These are phyloP conservation scores for Kodamaea derodonti DNA, from an alignment of 1,139 yeast species.

Conservation along the genomic window DNA sequence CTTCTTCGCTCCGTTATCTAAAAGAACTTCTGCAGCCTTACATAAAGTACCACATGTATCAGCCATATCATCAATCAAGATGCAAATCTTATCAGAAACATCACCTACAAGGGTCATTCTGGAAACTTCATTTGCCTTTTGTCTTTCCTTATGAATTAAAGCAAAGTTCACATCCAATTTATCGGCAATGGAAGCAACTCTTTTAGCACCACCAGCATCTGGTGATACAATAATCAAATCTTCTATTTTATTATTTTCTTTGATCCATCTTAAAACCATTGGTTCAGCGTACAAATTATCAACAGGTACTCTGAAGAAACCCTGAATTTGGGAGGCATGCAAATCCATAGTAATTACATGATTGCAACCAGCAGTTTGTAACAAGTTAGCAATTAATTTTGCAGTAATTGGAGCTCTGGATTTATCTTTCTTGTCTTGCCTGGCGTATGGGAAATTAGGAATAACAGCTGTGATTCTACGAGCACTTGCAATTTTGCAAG, in stretches of 20 bases:
- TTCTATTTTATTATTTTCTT: constrained; percentile 43
- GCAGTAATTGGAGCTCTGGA: constrained; percentile 83
- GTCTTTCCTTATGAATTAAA: constrained; percentile 77
- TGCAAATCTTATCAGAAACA: constrained; percentile 64
- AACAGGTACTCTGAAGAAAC: constrained; percentile 77
- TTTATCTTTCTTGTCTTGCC: constrained; percentile 81
- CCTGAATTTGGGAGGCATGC: constrained; percentile 83
- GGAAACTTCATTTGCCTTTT: constrained; percentile 73
- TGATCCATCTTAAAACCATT: constrained; percentile 64
- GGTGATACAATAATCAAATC: constrained; percentile 70
- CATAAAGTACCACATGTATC: constrained; percentile 81
- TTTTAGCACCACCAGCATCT: constrained; percentile 84
- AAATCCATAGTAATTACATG: constrained; percentile 82
- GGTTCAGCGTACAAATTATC: constrained; percentile 83
- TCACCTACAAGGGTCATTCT: constrained; percentile 79
- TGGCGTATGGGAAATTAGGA: constrained; percentile 79
- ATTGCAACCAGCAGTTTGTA: constrained; percentile 77
- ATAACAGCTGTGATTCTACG: constrained; percentile 74
- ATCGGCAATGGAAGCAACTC: constrained; percentile 79
- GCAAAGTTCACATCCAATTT: constrained; percentile 74
- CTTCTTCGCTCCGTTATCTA: constrained; percentile 61
- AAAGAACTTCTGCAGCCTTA: constrained; percentile 67
- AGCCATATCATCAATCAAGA: constrained; percentile 79
- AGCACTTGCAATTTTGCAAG: constrained; percentile 76
- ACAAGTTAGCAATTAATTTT: constrained; percentile 68